These are phyloP conservation scores for Nicotiana obtusifolia DNA, from an alignment of 257 asterid genomes.

Conservation along the genomic window DNA sequence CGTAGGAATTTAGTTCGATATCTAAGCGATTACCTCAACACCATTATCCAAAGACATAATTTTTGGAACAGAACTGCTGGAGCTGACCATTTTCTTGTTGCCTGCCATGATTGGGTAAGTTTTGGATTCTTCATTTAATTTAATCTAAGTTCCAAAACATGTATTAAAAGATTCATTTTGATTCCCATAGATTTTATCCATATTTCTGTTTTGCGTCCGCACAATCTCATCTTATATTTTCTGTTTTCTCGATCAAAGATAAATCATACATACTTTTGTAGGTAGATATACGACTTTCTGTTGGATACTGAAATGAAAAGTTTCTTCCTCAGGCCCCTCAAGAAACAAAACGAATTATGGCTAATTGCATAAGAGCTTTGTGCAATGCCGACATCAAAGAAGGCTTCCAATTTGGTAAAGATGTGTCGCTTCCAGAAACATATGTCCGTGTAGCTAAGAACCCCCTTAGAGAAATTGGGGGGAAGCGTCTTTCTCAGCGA, in stretches of 20 bases:
- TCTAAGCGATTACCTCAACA: constrained; percentile 33
- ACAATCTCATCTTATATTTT: not conserved
- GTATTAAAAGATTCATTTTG: not conserved
- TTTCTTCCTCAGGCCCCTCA: constrained; percentile 56
- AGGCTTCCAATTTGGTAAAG: constrained; percentile 80
- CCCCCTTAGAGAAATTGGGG: constrained; percentile 66
- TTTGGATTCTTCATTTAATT: not conserved
- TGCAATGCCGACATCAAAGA: constrained; percentile 73
- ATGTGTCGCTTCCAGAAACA: constrained; percentile 82
- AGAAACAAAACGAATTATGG: constrained; percentile 61
- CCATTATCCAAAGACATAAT: constrained; percentile 34
- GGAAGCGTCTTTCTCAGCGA: constrained; percentile 64
- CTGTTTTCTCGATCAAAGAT: not conserved
- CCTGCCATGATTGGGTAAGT: constrained; percentile 92
- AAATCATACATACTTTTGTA: not conserved
- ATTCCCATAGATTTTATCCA: not conserved
- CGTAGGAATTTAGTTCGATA: constrained; percentile 33
- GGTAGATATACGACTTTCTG: not conserved
- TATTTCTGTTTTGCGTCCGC: not conserved
- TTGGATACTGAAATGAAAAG: not conserved
- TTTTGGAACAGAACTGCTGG: constrained; percentile 80
- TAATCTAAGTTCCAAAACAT: not conserved
- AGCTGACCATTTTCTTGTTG: constrained; percentile 75
- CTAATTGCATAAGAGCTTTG: constrained; percentile 64
- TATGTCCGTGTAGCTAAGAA: constrained; percentile 39